A percentile compares a stretch with the other conserved stretches of the same genome.
phyloP scores from a whole-genome alignment of 768 basidiomycete species.

The Suillus hirtellus region DNA sequence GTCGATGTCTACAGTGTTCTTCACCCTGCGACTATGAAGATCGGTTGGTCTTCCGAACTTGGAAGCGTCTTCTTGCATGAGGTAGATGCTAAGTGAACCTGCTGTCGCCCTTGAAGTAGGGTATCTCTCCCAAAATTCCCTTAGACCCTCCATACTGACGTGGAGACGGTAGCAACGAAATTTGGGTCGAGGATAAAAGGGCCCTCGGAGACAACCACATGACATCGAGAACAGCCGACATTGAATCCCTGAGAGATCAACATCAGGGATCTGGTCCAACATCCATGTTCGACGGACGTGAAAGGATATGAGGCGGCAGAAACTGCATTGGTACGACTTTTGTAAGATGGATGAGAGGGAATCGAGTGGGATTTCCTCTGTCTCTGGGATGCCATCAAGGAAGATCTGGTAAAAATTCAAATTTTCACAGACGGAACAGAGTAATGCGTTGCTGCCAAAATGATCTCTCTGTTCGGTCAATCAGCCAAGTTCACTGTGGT shows the following conservation, averaged over 20 bases:
- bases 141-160: slow-evolving; percentile 4
- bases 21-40: slow-evolving; percentile 12
- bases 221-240: neutral
- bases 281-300: slow-evolving; percentile 8
- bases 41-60: slow-evolving; percentile 10
- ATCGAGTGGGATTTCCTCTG: neutral
- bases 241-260: neutral
- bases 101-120: slow-evolving; percentile 2
- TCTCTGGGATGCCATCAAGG: slow-evolving; percentile 7
- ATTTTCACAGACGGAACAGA: slow-evolving; percentile 10
- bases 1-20: slow-evolving; percentile 4
- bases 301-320: slow-evolving; percentile 11
- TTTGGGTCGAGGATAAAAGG: slow-evolving; percentile 1
- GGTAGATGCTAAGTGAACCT: slow-evolving; percentile 4
- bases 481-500: neutral
- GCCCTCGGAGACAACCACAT: neutral
- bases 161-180: slow-evolving; percentile 6
- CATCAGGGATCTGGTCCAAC: neutral
- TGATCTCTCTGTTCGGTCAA: neutral
- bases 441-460: neutral
- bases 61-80: slow-evolving; percentile 10
- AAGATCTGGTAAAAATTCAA: slow-evolving; percentile 8
- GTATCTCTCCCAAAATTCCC: neutral
- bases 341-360: neutral
- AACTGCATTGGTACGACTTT: slow-evolving; percentile 10